phyloP scores from a whole-genome alignment of 1,284 basidiomycete genomes.

The Peniophora sp. region DNA sequence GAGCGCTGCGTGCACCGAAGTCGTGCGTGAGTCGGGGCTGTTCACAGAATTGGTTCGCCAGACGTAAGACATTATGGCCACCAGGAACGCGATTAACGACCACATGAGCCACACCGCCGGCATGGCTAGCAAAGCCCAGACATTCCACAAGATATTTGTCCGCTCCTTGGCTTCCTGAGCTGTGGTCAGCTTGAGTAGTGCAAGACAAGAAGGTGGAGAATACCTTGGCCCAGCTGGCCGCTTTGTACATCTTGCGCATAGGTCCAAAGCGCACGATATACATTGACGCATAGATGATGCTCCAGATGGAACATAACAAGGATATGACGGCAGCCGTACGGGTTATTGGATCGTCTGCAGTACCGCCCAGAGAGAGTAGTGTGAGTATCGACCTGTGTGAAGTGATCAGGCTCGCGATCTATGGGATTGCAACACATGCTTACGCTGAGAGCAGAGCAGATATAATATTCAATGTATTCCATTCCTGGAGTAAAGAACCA shows the following conservation, averaged over 20 bases:
- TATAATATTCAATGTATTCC: slow-evolving; percentile 75
- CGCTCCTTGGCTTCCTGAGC: slow-evolving; percentile 53
- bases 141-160: slow-evolving; percentile 68
- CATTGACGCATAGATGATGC: slow-evolving; percentile 66
- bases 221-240: slow-evolving; percentile 62
- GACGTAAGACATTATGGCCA: slow-evolving; percentile 59
- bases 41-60: slow-evolving; percentile 59
- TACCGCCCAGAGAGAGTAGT: slow-evolving; percentile 59
- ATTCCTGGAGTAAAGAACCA: slow-evolving; percentile 61
- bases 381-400: slow-evolving; percentile 47
- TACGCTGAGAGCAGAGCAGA: slow-evolving; percentile 61
- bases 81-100: slow-evolving; percentile 65
- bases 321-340: slow-evolving; percentile 62
- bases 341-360: slow-evolving; percentile 54
- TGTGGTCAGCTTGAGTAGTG: neutral
- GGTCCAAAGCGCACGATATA: slow-evolving; percentile 70
- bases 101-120: slow-evolving; percentile 74
- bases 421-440: too few species aligned
- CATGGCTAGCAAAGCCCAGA: slow-evolving; percentile 71
- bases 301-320: slow-evolving; percentile 63
- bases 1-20: neutral
- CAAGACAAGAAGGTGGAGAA: neutral
- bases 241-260: slow-evolving; percentile 72
- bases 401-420: too few species aligned
- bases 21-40: neutral